These are phyloP conservation scores for Penicillium waksmanii DNA, from an alignment of 495 filamentous ascomycete species.

Conservation along the genomic window DNA sequence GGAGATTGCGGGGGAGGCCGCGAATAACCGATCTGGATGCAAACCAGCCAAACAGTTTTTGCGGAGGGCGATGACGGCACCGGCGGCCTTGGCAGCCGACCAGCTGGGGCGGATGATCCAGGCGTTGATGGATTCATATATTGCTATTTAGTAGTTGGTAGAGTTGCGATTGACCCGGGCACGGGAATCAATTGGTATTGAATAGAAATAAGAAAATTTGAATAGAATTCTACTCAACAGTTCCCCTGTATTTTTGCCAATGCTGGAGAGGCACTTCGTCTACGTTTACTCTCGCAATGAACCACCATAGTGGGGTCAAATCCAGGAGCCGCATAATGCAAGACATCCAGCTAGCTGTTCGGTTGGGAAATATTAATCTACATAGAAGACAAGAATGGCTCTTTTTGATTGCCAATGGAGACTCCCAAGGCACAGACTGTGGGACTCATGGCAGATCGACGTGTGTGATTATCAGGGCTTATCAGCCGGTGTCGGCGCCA, in stretches of 20 bases:
- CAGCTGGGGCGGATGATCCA: not conserved
- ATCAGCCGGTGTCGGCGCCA: slow-evolving; percentile 35
- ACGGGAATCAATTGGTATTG: no score
- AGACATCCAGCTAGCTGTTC: not conserved
- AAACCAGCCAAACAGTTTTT: slow-evolving; percentile 22
- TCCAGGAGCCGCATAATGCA: not conserved
- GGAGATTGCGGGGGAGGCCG: slow-evolving; percentile 32
- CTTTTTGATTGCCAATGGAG: not conserved
- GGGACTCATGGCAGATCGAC: not conserved
- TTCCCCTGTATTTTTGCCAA: no score
- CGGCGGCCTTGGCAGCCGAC: not conserved
- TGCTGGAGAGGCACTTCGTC: not conserved
- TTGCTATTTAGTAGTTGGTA: no score
- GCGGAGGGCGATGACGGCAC: slow-evolving; percentile 7
- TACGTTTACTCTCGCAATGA: not conserved
- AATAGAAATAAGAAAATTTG: no score
- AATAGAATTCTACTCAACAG: no score
- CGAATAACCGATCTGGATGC: slow-evolving; percentile 26
- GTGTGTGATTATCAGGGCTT: slow-evolving; percentile 11
- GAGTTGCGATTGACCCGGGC: no score
- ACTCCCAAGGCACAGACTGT: not conserved
- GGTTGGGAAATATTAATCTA: not conserved
- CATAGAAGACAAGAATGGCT: no score
- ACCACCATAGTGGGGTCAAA: not conserved
- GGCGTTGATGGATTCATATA: no score